phyloP scores from a whole-genome alignment of 73 alveolate genomes.

The Paramecium octaurelia region DNA sequence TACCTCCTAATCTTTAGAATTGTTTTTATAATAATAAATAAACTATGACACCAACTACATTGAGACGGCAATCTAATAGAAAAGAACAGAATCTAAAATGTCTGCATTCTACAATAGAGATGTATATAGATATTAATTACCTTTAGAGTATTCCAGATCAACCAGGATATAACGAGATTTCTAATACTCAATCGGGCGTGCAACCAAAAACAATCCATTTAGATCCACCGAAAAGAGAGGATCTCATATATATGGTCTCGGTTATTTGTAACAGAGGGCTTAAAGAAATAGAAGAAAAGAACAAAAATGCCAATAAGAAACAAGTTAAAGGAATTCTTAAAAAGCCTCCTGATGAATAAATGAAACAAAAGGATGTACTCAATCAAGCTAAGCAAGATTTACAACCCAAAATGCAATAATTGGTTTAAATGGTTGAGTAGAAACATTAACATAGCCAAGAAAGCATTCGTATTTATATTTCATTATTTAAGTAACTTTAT shows the following conservation, averaged over 20 bases:
- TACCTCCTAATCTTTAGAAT: neutral
- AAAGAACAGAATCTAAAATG: constrained; percentile 10
- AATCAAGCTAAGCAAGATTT: neutral
- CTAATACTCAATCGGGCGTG: neutral
- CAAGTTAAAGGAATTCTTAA: neutral
- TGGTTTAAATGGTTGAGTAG: neutral
- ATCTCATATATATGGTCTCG: neutral
- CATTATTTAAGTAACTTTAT: neutral
- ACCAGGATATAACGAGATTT: neutral
- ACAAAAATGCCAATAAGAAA: neutral
- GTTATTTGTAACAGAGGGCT: neutral
- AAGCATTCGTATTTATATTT: neutral
- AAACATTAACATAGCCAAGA: neutral
- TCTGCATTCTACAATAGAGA: neutral
- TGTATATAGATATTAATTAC: neutral
- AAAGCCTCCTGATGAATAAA: constrained; percentile 21
- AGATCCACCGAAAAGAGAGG: constrained; percentile 50
- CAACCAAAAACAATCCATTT: neutral
- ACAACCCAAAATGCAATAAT: neutral
- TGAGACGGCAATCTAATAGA: neutral
- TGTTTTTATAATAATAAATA: neutral
- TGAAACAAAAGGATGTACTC: neutral
- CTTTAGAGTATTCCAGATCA: neutral
- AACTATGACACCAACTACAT: neutral
- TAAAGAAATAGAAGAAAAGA: constrained; percentile 1